These are phyloP conservation scores for Coprinopsis cinerea DNA, from an alignment of 768 basidiomycete genomes.

Conservation along the genomic window DNA sequence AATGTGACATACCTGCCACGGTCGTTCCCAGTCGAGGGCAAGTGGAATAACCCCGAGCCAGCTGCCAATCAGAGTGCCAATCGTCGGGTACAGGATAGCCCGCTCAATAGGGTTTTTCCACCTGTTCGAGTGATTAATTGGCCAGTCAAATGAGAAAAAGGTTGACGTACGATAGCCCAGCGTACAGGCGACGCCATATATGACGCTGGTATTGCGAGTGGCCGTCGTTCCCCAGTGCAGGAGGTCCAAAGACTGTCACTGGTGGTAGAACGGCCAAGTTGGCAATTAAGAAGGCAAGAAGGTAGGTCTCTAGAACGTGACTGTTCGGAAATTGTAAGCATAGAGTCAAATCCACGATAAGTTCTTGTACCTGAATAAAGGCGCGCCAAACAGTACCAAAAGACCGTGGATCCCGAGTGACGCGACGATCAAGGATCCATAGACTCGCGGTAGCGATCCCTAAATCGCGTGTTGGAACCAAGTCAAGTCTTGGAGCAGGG, in stretches of 20 bases:
- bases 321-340: conserved; percentile 14
- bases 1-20: conserved; percentile 77
- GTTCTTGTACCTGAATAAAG: conserved; percentile 44
- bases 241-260: conserved; percentile 62
- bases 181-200: conserved; percentile 77
- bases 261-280: conserved; percentile 62
- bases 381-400: conserved; percentile 71
- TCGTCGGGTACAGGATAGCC: conserved; percentile 70
- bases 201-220: conserved; percentile 48
- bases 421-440: conserved; percentile 42
- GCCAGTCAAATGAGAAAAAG: background rate
- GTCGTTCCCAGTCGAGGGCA: conserved; percentile 93
- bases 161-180: conserved; percentile 66
- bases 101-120: conserved; percentile 65
- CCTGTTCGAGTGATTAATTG: conserved; percentile 25
- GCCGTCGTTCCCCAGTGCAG: conserved; percentile 38
- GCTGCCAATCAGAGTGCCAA: conserved; percentile 66
- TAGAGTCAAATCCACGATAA: background rate
- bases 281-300: conserved; percentile 65
- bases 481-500: no score
- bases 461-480: no score
- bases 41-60: conserved; percentile 84
- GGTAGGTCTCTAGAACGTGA: conserved; percentile 55
- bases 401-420: conserved; percentile 44
- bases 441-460: conserved; percentile 46